Base-by-base conservation (phyloP, 129 eudicot species). In the Scalesia atractyloides region DNA sequence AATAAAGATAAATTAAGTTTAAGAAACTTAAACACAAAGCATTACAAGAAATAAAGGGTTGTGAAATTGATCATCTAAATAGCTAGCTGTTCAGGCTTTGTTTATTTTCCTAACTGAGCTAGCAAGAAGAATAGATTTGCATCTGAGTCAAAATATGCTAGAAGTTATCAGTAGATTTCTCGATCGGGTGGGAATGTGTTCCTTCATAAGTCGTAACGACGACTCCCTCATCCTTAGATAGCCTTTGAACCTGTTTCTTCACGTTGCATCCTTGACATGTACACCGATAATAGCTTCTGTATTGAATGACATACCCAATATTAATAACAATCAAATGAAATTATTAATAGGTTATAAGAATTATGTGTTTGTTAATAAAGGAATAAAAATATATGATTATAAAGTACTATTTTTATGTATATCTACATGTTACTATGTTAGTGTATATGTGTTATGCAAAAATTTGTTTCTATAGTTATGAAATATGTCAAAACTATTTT, bases 141-240 rank as follows among this genome's bases (percentile, higher is more conserved):
- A 90, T 90, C 47, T 85, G 94, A 46, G 75, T 85, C 44, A 85
- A 67, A 52, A 90, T 90, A 66, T 87, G 88, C 80, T 90, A 94
- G 33, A 90, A 90, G 68, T 90, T 90, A 52, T 90, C 96, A 0
- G 91, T 90, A 13, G 90, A 81, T 66, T 83, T 87, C 66, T 90
- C 83, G 39, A 87, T 85, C 4, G 96, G 90, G 72, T 87, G 96
- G 0, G 94, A 81, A 70, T 90, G 96, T 70, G 81, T 83, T 15
- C 96, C 96, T 82, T 90, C 96, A 2, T 90, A 90, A 43, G 96
- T 90, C 26, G 94, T 90, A 51, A 90, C 94, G 5, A 90, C 91
- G 1, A 90, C 78, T 43, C 77, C 87, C 37, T 90, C 96, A 15
- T 90, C 96, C 67, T 79, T 90, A 0, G 94, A 90, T 60, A 90